These are phyloP conservation scores for Pleodorina starrii DNA, from an alignment of 139 green algal genomes.

Conservation along the genomic window DNA sequence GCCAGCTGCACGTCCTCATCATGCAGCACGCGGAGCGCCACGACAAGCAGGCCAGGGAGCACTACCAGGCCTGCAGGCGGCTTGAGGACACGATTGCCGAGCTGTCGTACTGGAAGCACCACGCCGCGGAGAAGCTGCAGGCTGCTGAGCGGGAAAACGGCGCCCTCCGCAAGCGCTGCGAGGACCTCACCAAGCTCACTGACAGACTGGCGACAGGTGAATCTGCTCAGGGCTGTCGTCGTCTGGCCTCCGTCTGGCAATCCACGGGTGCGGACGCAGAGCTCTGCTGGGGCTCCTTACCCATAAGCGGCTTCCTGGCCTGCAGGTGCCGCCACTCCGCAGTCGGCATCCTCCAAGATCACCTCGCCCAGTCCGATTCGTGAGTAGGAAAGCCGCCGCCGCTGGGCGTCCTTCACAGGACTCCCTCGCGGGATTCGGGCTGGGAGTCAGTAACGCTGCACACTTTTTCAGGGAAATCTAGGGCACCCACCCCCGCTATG, in stretches of 20 bases:
- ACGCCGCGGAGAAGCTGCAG: conserved; percentile 54
- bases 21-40: conserved; percentile 72
- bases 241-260: no score
- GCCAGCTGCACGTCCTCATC: conserved; percentile 77
- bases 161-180: conserved; percentile 64
- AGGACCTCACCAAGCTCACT: conserved; percentile 63
- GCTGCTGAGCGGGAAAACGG: conserved; percentile 74
- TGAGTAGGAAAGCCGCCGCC: background rate
- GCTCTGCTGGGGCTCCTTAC: no score
- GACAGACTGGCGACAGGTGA: conserved; percentile 68
- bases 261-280: no score
- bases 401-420: no score
- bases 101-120: conserved; percentile 71
- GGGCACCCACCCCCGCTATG: no score
- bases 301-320: no score
- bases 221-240: no score
- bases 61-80: conserved; percentile 61
- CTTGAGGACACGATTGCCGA: conserved; percentile 70
- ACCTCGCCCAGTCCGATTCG: background rate
- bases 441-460: no score
- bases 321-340: conserved; percentile 47
- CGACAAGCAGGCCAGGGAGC: conserved; percentile 59
- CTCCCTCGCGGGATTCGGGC: no score
- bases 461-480: no score
- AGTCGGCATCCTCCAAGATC: conserved; percentile 46